Evolutionary conservation across 2,329 filamentous ascomycete species (phyloP).

Genomic region (Calonectria hongkongensis): DNA sequence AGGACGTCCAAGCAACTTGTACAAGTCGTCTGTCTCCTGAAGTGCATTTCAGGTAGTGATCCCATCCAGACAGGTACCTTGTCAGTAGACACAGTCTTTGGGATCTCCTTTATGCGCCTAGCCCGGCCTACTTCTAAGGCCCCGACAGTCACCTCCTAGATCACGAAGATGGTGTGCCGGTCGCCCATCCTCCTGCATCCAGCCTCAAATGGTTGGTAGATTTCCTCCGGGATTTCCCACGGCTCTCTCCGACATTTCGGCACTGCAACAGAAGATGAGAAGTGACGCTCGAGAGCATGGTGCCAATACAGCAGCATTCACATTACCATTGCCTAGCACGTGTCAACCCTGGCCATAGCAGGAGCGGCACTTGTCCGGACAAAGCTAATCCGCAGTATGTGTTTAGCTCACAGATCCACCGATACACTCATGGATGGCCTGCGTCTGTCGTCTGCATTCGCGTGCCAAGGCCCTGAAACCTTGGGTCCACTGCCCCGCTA

Average conservation of each 20-base stretch:
- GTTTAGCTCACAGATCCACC: slow-evolving; percentile 19
- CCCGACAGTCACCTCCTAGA: slow-evolving; percentile 4
- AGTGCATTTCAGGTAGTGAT: neutral
- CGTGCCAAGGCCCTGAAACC: slow-evolving; percentile 24
- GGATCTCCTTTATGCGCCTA: neutral
- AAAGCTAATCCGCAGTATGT: slow-evolving; percentile 7
- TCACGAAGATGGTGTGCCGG: neutral
- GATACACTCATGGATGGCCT: slow-evolving; percentile 15
- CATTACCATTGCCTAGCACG: no score
- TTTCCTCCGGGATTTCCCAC: slow-evolving; percentile 11
- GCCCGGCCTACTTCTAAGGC: slow-evolving; percentile 7
- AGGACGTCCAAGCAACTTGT: neutral
- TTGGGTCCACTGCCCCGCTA: slow-evolving; percentile 23
- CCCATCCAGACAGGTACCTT: slow-evolving; percentile 7
- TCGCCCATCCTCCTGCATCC: slow-evolving; percentile 2
- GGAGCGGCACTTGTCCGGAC: slow-evolving; percentile 14
- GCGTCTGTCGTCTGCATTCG: slow-evolving; percentile 8
- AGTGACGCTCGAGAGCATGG: neutral
- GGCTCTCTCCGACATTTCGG: neutral
- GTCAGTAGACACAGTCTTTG: neutral
- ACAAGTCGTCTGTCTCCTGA: neutral
- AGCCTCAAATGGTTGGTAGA: neutral
- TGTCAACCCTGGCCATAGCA: neutral
- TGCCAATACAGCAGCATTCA: neutral
- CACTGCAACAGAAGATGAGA: neutral